Percentiles rank a stretch among this genome's conserved stretches.
phyloP scores from a whole-genome alignment of 140 eudicot genomes.

The Bidens hawaiensis region DNA sequence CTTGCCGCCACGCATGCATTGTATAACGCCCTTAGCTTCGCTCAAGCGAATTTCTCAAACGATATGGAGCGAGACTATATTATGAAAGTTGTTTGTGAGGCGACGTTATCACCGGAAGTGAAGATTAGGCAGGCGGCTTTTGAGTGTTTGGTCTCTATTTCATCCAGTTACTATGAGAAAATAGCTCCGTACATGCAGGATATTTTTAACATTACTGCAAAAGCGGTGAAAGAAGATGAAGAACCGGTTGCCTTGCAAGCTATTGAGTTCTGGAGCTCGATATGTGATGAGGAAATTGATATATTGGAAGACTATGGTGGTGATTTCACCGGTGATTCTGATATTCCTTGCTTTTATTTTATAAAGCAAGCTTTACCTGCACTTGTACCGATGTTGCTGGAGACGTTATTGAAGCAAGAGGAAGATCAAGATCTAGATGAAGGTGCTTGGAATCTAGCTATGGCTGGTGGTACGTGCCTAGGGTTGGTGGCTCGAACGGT shows the following conservation, averaged over 20 bases:
- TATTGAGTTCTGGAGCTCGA: slow-evolving; percentile 88
- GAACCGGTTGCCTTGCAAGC: slow-evolving; percentile 93
- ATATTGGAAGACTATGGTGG: slow-evolving; percentile 78
- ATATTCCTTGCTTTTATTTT: slow-evolving; percentile 75
- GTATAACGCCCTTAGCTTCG: slow-evolving; percentile 80
- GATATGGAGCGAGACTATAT: slow-evolving; percentile 92
- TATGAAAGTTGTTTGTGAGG: slow-evolving; percentile 94
- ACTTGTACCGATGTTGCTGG: slow-evolving; percentile 82
- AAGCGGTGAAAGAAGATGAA: slow-evolving; percentile 86
- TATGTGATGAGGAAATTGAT: slow-evolving; percentile 92
- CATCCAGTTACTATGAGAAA: slow-evolving; percentile 77
- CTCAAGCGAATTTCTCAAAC: slow-evolving; percentile 80
- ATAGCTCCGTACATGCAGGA: slow-evolving; percentile 81
- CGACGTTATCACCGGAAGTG: slow-evolving; percentile 68
- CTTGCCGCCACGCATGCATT: slow-evolving; percentile 86
- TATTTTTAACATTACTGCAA: slow-evolving; percentile 76
- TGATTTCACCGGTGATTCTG: slow-evolving; percentile 82
- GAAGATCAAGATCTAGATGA: slow-evolving; percentile 98
- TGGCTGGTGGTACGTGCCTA: slow-evolving; percentile 97
- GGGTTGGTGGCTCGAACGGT: slow-evolving; percentile 90
- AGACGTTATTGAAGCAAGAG: slow-evolving; percentile 88
- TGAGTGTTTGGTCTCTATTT: slow-evolving; percentile 82
- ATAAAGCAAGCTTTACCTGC: slow-evolving; percentile 90
- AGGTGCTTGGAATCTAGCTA: slow-evolving; percentile 92
- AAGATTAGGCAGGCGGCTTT: slow-evolving; percentile 90